Base-by-base conservation (phyloP, 1,139 yeast genomes). In the Zygoascus meyerae region DNA sequence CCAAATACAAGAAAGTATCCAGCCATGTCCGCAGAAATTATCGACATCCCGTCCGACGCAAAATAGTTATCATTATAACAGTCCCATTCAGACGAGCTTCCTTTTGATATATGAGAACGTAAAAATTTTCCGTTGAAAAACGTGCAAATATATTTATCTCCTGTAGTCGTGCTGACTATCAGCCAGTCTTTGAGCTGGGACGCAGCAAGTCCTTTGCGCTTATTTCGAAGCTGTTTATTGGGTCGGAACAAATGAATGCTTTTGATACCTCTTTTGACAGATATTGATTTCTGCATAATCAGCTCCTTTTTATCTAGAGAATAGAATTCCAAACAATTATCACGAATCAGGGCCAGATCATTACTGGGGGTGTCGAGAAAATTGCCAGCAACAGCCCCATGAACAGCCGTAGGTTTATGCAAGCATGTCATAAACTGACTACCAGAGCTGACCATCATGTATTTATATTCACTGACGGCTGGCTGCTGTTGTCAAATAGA, bases 71-170 rank as follows among this genome's bases (percentile, higher is more conserved):
- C 42, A 30, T 40, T 10, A 11, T n/a, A 40, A 40, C n/a, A 21
- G 18, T 29, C 30, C 32, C 8, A 11, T 14, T 9, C 3, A 2
- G 5, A 17, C n/a, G 2, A 29, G 16, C 5, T 15, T 17, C 15
- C 42, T 31, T 40, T 40, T 28, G 32, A 31, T 31, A 40, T 15
- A 10, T 29, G 14, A 16, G 36, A 31, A 10, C 18, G 31, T 15
- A 40, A 35, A 31, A 40, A 15, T 16, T 33, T 32, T 8, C 42
- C 42, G 18, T 40, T 40, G 42, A 16, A 40, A 26, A 30, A 40
- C 21, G 36, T 36, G 32, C 42, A 40, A 8, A 33, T 33, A 26
- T 40, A 40, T 11, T 31, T 30, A 6, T 30, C 36, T 3, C 42
- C 42, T 10, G 10, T 31, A 3, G 31, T 30, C 18, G 32, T 9